Evolutionary conservation across 352 stramenopile genomes (phyloP), one percentile per base, ranked within the genome.

Genomic region (Phytophthora chlamydospora): DNA sequence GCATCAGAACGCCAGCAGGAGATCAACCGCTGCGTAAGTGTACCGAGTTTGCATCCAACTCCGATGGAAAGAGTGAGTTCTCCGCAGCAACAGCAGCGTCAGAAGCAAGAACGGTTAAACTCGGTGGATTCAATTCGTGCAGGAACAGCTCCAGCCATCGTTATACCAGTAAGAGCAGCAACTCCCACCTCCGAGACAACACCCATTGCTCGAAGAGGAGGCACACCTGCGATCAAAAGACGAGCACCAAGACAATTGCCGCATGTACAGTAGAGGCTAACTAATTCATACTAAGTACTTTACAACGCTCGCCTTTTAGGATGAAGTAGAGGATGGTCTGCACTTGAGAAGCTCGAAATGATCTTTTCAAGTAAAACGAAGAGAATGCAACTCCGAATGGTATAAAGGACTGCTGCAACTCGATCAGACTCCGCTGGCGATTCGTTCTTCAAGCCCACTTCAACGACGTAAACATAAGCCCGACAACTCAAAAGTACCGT

Each of bases 1-100:
- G 33, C 36, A 4, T 49, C 56, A 2, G 60, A 78, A 27, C 55
- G 49, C 21, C 58, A 64, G 2, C 62, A 80, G 14, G 75, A 89
- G 36, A 75, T 90, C 24, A 40, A 57, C 8, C 74, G 77, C 5
- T 88, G 78, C 29, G 61, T 83, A 13, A 88, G 75, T 13, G 81
- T 90, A 14, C 81, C 81, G 33, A 78, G 64, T 41, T 63, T 90
- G 14, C 67, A 80, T 5, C 78, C 76, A 1, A 84, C 76, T 12
- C 69, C 78, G 0, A 89, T 90, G 81, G 78, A 90, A 36, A 66
- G 70, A 32, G 78, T 70, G 4, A 70, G 32, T 27, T 70, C 62
- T 7, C 75, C 14, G 13, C 60, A 66, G 24, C 59, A 62, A 16
- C 42, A 62, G 14, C 59, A 64, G 27, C 56, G 56, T 3, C 45